These are phyloP conservation scores for Amborella trichopoda DNA, from an alignment of 164 flowering plant species.

Conservation along the genomic window DNA sequence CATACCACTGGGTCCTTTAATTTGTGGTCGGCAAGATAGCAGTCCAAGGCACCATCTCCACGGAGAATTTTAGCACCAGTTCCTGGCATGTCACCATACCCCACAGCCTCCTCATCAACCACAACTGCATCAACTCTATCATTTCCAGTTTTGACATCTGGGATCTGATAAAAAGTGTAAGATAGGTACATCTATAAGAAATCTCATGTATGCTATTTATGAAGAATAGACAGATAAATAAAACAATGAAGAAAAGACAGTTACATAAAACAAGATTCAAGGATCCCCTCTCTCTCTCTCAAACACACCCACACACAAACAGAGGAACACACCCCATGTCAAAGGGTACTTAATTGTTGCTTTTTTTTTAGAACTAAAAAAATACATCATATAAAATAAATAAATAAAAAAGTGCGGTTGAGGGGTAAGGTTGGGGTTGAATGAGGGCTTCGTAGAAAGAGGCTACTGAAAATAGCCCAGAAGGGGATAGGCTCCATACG, in stretches of 20 bases:
- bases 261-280: neutral
- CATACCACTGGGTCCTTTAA: conserved; percentile 35
- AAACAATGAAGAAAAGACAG: neutral
- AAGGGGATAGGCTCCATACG: too few relatives aligned
- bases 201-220: neutral
- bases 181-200: neutral
- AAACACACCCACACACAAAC: too few relatives aligned
- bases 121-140: conserved; percentile 86
- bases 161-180: conserved; percentile 35
- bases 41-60: conserved; percentile 80
- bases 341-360: too few relatives aligned
- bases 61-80: conserved; percentile 78
- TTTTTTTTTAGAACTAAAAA: too few relatives aligned
- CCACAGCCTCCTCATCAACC: conserved; percentile 81
- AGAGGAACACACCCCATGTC: too few relatives aligned
- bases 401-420: too few relatives aligned
- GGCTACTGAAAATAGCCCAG: too few relatives aligned
- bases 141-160: conserved; percentile 65
- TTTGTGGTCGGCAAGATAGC: conserved; percentile 33
- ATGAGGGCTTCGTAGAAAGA: too few relatives aligned
- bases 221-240: neutral
- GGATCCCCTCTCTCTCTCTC: neutral
- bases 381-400: too few relatives aligned
- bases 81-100: conserved; percentile 37
- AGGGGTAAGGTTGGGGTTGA: too few relatives aligned